phyloP scores from a whole-genome alignment of 2,329 filamentous ascomycete genomes.

The Colletotrichum tropicale region DNA sequence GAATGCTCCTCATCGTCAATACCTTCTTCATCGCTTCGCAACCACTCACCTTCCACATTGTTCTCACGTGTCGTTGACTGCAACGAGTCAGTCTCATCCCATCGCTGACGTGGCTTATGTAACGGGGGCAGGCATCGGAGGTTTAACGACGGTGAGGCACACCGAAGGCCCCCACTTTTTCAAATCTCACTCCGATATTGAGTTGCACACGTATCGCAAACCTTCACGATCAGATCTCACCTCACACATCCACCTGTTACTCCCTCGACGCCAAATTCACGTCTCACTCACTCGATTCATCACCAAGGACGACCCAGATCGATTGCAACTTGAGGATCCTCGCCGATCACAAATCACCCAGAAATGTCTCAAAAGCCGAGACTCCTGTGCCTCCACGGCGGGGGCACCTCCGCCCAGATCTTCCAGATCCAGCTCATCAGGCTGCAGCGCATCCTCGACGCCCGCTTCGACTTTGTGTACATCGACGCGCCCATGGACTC shows the following conservation, averaged over 20 bases:
- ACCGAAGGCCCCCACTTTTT: background rate
- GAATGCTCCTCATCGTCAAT: background rate
- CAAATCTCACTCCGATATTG: background rate
- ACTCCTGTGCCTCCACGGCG: constrained; percentile 18
- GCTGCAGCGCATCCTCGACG: background rate
- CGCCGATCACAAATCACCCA: accelerated
- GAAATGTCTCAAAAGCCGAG: background rate
- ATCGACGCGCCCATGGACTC: constrained; percentile 11
- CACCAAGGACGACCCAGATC: accelerated
- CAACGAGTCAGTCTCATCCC: background rate
- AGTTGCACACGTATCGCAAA: background rate
- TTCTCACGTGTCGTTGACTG: background rate
- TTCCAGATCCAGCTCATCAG: constrained; percentile 14
- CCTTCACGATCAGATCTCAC: background rate
- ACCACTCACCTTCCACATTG: background rate
- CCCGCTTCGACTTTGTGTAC: constrained; percentile 7
- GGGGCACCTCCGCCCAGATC: constrained; percentile 2
- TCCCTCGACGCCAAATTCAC: background rate
- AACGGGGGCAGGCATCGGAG: background rate
- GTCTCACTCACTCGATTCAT: background rate
- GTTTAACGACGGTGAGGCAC: background rate
- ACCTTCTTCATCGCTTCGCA: background rate
- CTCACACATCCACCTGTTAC: background rate
- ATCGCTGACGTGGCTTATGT: background rate
- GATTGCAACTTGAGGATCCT: background rate